phyloP scores from a whole-genome alignment of 2,329 filamentous ascomycete species.

The Venturia nashicola region DNA sequence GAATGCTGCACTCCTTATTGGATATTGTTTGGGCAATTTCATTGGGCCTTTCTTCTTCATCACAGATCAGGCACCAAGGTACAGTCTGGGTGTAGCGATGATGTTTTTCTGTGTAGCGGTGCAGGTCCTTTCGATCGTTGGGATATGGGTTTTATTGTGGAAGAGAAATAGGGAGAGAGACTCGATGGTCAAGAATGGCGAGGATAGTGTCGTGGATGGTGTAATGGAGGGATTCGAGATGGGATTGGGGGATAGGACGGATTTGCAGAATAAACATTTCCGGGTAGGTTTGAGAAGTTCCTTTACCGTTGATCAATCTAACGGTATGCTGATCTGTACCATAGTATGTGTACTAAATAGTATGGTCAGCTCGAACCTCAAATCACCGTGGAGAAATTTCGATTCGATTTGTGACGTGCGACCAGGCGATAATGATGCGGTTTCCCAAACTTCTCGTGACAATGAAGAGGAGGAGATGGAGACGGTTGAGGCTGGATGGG shows the following conservation, averaged over 20 bases:
- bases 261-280: slow-evolving; percentile 57
- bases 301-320: too few relatives aligned
- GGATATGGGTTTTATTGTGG: slow-evolving; percentile 20
- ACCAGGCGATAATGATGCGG: too few relatives aligned
- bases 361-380: neutral
- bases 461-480: too few relatives aligned
- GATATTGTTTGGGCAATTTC: slow-evolving; percentile 31
- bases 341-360: neutral
- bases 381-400: too few relatives aligned
- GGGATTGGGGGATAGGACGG: slow-evolving; percentile 42
- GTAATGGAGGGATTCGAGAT: slow-evolving; percentile 46
- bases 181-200: slow-evolving; percentile 32
- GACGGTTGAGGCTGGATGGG: too few relatives aligned
- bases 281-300: slow-evolving; percentile 15
- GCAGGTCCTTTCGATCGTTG: slow-evolving; percentile 14
- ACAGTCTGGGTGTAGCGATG: slow-evolving; percentile 21
- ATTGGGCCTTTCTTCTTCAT: slow-evolving; percentile 30
- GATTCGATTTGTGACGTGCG: too few relatives aligned
- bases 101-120: slow-evolving; percentile 11
- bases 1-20: slow-evolving; percentile 35
- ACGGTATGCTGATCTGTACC: neutral
- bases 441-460: too few relatives aligned
- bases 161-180: slow-evolving; percentile 15
- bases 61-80: slow-evolving; percentile 21
- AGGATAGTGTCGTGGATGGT: slow-evolving; percentile 31